phyloP scores from a whole-genome alignment of 176 grass and related monocot species.

The Avena atlantica region DNA sequence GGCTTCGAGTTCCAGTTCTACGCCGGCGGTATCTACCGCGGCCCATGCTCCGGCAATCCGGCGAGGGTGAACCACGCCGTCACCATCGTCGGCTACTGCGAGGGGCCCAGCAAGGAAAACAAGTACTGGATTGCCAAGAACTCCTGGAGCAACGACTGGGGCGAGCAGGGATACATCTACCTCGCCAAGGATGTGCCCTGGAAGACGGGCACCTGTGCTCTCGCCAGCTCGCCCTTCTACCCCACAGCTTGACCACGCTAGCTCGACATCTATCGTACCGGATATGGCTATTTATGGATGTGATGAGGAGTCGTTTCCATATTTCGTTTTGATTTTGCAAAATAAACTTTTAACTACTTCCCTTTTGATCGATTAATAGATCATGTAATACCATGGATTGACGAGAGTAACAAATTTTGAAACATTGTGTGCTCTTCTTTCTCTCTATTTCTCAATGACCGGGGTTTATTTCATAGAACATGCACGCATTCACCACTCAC shows the following conservation, averaged over 20 bases:
- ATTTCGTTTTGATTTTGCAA: not conserved
- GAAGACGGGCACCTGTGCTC: conserved; percentile 37
- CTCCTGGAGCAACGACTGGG: conserved; percentile 57
- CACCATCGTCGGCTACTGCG: conserved; percentile 53
- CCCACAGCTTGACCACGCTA: conserved; percentile 36
- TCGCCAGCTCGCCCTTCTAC: conserved; percentile 43
- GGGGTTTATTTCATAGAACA: too few relatives aligned
- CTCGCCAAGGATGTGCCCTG: conserved; percentile 39
- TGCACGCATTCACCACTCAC: too few relatives aligned
- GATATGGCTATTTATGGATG: too few relatives aligned
- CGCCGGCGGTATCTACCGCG: conserved; percentile 43
- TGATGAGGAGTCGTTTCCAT: not conserved
- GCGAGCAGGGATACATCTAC: conserved; percentile 49
- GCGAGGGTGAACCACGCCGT: conserved; percentile 45
- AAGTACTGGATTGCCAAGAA: conserved; percentile 65
- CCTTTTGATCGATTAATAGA: not conserved
- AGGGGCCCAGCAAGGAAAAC: not conserved
- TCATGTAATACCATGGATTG: not conserved
- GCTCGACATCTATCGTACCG: not conserved
- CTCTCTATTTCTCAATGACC: too few relatives aligned
- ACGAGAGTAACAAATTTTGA: not conserved
- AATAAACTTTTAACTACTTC: not conserved
- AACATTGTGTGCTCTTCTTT: not conserved
- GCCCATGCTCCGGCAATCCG: conserved; percentile 24
- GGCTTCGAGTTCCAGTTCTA: conserved; percentile 44